Percentiles rank a stretch among this genome's conserved stretches.
Evolutionary conservation across 176 grass and related monocot genomes (phyloP).

Genomic region (Oryza officinalis): DNA sequence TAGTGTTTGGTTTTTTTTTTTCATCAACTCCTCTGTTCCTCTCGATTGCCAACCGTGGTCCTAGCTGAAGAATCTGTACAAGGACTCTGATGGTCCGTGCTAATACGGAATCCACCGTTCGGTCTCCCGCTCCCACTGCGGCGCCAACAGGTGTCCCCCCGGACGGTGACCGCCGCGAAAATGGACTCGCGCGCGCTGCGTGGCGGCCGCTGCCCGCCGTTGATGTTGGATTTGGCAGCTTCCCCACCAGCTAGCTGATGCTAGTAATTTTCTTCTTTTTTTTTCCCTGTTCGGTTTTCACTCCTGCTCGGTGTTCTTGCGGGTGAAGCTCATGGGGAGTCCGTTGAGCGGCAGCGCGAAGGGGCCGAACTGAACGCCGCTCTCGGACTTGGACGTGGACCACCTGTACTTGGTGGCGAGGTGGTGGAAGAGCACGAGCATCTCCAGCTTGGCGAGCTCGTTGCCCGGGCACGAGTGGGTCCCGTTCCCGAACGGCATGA

Average conservation of each 20-base stretch:
- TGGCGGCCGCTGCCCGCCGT: neutral
- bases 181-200: neutral
- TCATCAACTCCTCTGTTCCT: neutral
- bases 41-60: slow-evolving; percentile 28
- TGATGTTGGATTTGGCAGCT: neutral
- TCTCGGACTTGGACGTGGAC: slow-evolving; percentile 79
- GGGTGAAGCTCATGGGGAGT: slow-evolving; percentile 80
- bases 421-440: slow-evolving; percentile 92
- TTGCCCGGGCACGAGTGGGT: slow-evolving; percentile 98
- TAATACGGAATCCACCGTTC: neutral
- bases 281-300: neutral
- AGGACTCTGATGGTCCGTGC: slow-evolving; percentile 18
- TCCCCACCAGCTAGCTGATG: neutral
- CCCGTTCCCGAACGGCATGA: slow-evolving; percentile 99
- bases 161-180: slow-evolving; percentile 47
- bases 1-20: neutral
- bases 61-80: slow-evolving; percentile 58
- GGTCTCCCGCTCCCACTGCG: slow-evolving; percentile 16
- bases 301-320: slow-evolving; percentile 38
- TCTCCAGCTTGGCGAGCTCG: slow-evolving; percentile 98
- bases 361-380: slow-evolving; percentile 85
- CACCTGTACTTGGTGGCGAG: slow-evolving; percentile 87
- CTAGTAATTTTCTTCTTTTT: neutral
- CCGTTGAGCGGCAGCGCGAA: slow-evolving; percentile 83
- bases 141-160: slow-evolving; percentile 35